Evolutionary conservation across 2,329 filamentous ascomycete species (phyloP).

Genomic region (Paraphaeosphaeria minitans): DNA sequence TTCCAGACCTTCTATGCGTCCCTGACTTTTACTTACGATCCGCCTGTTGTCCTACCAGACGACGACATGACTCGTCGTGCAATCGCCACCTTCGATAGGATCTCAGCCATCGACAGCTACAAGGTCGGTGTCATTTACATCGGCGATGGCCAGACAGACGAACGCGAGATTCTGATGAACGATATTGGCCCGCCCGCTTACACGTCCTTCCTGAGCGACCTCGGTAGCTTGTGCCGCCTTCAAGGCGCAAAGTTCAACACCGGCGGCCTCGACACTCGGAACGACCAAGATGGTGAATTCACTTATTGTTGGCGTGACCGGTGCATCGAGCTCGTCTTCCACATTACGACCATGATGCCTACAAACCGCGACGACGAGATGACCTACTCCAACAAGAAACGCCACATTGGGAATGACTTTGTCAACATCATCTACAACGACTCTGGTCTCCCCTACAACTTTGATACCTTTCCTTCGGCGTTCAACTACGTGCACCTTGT

Average conservation of each 20-base stretch:
- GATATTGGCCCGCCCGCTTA: conserved; percentile 87
- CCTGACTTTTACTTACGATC: conserved; percentile 46
- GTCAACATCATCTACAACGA: conserved; percentile 99
- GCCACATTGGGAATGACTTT: conserved; percentile 95
- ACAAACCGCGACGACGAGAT: conserved; percentile 78
- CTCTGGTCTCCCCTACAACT: conserved; percentile 85
- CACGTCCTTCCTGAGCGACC: conserved; percentile 77
- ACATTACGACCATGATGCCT: conserved; percentile 97
- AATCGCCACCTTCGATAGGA: conserved; percentile 82
- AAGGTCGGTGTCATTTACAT: conserved; percentile 96
- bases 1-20: conserved; percentile 72
- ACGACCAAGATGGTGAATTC: conserved; percentile 81
- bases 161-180: conserved; percentile 85
- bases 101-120: conserved; percentile 89
- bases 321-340: conserved; percentile 93
- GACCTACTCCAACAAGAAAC: conserved; percentile 80
- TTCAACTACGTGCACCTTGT: conserved; percentile 99
- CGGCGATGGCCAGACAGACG: conserved; percentile 80
- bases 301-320: conserved; percentile 94
- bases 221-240: conserved; percentile 81
- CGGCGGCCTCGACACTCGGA: conserved; percentile 81
- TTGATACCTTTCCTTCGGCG: conserved; percentile 89
- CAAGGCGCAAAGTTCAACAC: conserved; percentile 89
- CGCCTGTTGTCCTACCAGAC: conserved; percentile 76
- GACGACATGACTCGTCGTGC: conserved; percentile 74